Percentiles rank a stretch among this genome's conserved stretches.
Conservation (phyloP, 345 rosid species). For the Hypericum androsaemum region DNA sequence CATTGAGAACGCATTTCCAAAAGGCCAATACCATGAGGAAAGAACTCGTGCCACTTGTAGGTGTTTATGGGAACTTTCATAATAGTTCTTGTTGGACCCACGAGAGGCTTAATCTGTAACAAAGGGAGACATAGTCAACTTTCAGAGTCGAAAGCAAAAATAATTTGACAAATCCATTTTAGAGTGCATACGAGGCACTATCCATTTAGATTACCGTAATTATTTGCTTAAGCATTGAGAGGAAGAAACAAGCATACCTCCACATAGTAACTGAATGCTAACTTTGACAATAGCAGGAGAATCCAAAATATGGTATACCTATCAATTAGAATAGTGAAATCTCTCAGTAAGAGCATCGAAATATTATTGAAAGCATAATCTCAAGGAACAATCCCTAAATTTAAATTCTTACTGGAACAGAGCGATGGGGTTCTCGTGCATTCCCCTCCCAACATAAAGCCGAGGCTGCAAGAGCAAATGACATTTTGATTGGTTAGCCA, state of each 20-base stretch:
- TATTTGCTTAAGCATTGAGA: no score
- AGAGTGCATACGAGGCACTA: no score
- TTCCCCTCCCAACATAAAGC: conserved; percentile 49
- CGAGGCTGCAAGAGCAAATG: conserved; percentile 31
- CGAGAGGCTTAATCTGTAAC: conserved; percentile 51
- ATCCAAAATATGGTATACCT: conserved; percentile 63
- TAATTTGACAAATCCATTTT: no score
- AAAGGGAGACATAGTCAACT: background rate
- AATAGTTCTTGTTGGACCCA: conserved; percentile 48
- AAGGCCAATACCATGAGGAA: conserved; percentile 43
- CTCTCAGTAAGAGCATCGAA: no score
- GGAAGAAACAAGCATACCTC: conserved; percentile 26
- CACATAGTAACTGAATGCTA: conserved; percentile 45
- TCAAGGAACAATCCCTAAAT: background rate
- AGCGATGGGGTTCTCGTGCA: conserved; percentile 45
- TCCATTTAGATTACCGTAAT: no score
- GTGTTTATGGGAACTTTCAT: conserved; percentile 27
- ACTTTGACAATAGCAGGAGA: conserved; percentile 38
- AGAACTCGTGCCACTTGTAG: conserved; percentile 57
- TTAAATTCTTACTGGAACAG: conserved; percentile 35
- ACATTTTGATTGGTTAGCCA: no score
- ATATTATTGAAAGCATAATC: no score
- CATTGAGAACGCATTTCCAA: background rate
- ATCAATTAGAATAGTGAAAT: background rate
- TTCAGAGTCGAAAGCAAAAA: no score